A percentile compares a stretch with the other conserved stretches of the same genome.
phyloP scores from a whole-genome alignment of 768 basidiomycete species.

The Tricholoma terreum region DNA sequence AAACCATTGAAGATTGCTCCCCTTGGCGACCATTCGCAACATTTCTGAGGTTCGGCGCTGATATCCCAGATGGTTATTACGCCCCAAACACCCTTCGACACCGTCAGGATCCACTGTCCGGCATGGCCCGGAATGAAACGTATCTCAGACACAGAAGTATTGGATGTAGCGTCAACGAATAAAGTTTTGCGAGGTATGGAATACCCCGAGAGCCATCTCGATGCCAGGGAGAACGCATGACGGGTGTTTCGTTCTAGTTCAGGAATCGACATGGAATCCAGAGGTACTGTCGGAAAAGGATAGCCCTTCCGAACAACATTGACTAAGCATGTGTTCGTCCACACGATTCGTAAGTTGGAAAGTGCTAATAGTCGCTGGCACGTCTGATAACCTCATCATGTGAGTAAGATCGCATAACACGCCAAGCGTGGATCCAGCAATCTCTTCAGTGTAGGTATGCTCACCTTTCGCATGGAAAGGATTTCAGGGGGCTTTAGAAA shows the following conservation, averaged over 20 bases:
- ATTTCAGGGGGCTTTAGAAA: conserved; percentile 38
- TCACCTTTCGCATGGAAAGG: conserved; percentile 40
- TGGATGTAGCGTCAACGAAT: conserved; percentile 31
- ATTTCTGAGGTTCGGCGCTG: conserved; percentile 22
- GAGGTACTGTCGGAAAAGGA: conserved; percentile 44
- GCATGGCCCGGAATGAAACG: conserved; percentile 48
- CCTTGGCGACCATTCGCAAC: conserved; percentile 52
- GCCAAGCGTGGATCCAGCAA: neutral
- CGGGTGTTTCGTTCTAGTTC: conserved; percentile 46
- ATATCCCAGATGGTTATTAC: conserved; percentile 51
- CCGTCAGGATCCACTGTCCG: conserved; percentile 45
- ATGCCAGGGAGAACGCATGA: conserved; percentile 43
- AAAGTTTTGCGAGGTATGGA: conserved; percentile 11
- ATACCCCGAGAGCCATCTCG: conserved; percentile 41
- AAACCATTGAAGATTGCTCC: conserved; percentile 53
- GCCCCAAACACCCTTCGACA: conserved; percentile 63
- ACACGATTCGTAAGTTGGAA: conserved; percentile 51
- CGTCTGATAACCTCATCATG: conserved; percentile 31
- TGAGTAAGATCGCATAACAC: neutral
- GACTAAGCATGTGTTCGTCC: conserved; percentile 47
- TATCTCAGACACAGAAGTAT: conserved; percentile 48
- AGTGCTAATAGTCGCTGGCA: conserved; percentile 45
- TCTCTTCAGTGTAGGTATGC: conserved; percentile 3
- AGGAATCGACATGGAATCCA: conserved; percentile 35
- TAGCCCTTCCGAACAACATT: conserved; percentile 44